Percentiles rank a stretch among this genome's conserved stretches.
Conservation (phyloP, 768 basidiomycete genomes). For the Boletales sp. region DNA sequence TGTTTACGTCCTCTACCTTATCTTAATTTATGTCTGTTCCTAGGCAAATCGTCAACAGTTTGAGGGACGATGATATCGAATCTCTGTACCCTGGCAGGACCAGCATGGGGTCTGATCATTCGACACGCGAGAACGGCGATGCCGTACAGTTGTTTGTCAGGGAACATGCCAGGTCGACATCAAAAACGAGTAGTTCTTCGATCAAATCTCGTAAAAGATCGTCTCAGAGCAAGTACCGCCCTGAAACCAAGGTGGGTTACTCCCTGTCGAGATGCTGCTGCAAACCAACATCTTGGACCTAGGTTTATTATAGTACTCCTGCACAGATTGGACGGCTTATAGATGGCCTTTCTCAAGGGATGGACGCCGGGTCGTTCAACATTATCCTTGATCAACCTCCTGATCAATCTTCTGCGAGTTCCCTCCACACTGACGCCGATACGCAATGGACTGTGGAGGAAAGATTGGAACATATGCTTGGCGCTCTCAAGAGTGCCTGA, state of each 20-base stretch:
- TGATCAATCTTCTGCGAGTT: constrained; percentile 60
- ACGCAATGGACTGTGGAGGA: constrained; percentile 73
- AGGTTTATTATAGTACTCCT: constrained; percentile 47
- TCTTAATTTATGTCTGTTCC: constrained; percentile 1
- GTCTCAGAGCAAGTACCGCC: constrained; percentile 53
- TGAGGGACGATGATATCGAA: constrained; percentile 74
- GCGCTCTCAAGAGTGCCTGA: constrained; percentile 32
- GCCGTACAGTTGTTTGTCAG: constrained; percentile 73
- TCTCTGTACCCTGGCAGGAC: constrained; percentile 62
- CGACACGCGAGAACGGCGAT: constrained; percentile 42
- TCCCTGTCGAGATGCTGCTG: constrained; percentile 2
- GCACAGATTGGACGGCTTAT: constrained; percentile 81
- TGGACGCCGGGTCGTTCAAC: constrained; percentile 84
- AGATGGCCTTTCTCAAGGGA: constrained; percentile 75
- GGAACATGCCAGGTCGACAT: constrained; percentile 65
- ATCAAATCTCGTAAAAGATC: constrained; percentile 59
- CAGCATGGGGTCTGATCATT: constrained; percentile 76
- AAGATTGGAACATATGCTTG: constrained; percentile 69
- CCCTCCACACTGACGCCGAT: constrained; percentile 57
- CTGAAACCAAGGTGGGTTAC: constrained; percentile 76
- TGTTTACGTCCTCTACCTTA: background rate
- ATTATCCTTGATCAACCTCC: constrained; percentile 46
- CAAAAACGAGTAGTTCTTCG: constrained; percentile 60
- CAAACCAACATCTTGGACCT: constrained; percentile 9
- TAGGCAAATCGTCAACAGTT: constrained; percentile 78